Percentiles rank a stretch among this genome's conserved stretches.
These are phyloP conservation scores for Zasmidium citrigriseum DNA, from an alignment of 2,329 filamentous ascomycete species.

Conservation along the genomic window DNA sequence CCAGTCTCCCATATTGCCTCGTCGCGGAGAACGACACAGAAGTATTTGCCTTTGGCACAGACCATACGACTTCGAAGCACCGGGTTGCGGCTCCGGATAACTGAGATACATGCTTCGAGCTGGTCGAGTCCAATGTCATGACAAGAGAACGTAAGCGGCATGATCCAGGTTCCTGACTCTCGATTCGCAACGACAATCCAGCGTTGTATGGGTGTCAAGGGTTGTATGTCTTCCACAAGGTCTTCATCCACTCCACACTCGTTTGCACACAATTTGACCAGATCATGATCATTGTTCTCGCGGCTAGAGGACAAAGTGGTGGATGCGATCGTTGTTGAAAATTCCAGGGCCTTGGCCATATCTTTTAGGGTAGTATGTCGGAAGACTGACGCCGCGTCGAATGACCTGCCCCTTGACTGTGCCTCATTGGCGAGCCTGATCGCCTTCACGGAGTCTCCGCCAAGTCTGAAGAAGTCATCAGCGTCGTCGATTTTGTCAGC, in stretches of 20 bases:
- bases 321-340: not conserved
- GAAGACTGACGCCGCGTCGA: not conserved
- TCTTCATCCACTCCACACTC: not conserved
- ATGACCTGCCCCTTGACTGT: not conserved
- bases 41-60: not conserved
- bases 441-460: not conserved
- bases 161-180: not conserved
- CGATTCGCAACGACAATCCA: not conserved
- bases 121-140: not conserved
- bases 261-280: not conserved
- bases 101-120: not conserved
- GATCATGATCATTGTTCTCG: not conserved
- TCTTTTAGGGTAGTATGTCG: not conserved
- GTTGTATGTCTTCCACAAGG: not conserved
- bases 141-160: not conserved
- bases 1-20: not conserved
- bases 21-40: not conserved
- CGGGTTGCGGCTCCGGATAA: not conserved
- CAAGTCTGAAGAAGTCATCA: not conserved
- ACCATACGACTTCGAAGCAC: not conserved
- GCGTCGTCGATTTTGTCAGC: not conserved
- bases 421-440: not conserved
- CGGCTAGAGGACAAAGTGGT: no score
- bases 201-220: not conserved
- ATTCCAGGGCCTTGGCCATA: not conserved